Base-by-base conservation (phyloP, 2,329 filamentous ascomycete species). In the Cordyceps sp. region DNA sequence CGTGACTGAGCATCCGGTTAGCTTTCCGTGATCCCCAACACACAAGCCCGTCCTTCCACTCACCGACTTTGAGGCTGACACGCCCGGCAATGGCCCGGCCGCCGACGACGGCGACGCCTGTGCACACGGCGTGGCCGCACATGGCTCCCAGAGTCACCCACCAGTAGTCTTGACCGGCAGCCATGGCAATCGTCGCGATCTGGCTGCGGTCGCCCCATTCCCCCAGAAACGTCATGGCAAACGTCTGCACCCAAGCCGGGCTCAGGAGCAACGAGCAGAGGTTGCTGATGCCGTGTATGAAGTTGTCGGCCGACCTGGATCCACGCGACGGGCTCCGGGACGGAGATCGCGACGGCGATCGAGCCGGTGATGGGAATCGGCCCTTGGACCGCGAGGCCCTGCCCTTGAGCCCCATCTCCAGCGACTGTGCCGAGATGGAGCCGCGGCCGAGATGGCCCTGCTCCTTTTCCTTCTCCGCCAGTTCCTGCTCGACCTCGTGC, bases 121-220 rank as follows among this genome's bases (percentile, higher is more conserved):
- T 96, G 61, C 90, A 98, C 41, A 88, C 72, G 29, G 73, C 79
- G 54, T 98, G 90, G 9, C 90, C 90, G 29, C 72, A 65, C 23
- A 90, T 72, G 2, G 90, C 88, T 36, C 90, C 90, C 29, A 85
- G 64, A 4, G 85, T 94, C 23, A 98, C 90, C 81, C 85, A 94
- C 88, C 88, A 96, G 55, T 96, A 98, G 52, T 98, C 90, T 54
- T 93, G 83, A 15, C 90, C 90, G 22, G 90, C 88, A 31, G 90
- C 90, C 90, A 98, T 98, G 33, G 90, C 90, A 49, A 98, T 93
- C 0, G 90, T 98, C 16, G 90, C 90, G 47, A 98, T 96, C 59
- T 98, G 90, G 52, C 83, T 93, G 43, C 90, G 75, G 49, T 98
- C 90, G 35, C 90, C 90, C 90, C 90, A 98, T 55, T 98, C 90